These are phyloP conservation scores for Pseudogymnoascus sp. DNA, from an alignment of 2,329 filamentous ascomycete genomes.

Conservation along the genomic window DNA sequence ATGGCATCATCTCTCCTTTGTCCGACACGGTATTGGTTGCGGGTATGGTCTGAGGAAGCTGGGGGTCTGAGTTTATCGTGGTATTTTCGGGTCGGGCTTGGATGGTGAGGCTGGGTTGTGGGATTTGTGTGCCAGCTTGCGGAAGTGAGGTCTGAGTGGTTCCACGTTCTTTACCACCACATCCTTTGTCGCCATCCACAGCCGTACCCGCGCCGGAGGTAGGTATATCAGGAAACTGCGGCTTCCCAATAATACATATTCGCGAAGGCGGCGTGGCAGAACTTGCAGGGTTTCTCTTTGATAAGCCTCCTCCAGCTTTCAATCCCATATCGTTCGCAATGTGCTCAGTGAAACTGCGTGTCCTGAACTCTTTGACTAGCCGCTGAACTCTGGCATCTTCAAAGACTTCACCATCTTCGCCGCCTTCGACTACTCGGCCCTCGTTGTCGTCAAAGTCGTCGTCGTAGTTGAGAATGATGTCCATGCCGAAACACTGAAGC, in stretches of 20 bases:
- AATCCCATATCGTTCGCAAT: not conserved
- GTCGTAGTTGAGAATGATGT: constrained; percentile 2
- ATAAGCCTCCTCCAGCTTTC: not conserved
- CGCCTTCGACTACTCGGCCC: no score
- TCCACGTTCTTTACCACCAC: not conserved
- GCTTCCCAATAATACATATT: not conserved
- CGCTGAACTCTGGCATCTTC: not conserved
- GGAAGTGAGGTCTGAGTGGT: not conserved
- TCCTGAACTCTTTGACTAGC: not conserved
- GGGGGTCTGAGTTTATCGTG: not conserved
- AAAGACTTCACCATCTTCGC: not conserved
- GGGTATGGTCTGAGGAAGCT: not conserved
- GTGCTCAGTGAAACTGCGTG: not conserved
- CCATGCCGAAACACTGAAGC: not conserved
- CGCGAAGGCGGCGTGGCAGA: not conserved
- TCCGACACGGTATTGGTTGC: not conserved
- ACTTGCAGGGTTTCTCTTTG: not conserved
- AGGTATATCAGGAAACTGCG: not conserved
- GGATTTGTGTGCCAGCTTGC: no score
- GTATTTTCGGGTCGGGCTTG: not conserved
- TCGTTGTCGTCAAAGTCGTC: not conserved
- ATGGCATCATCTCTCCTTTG: not conserved
- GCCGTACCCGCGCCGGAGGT: not conserved
- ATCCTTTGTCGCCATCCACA: not conserved
- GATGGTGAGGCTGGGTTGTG: no score